Evolutionary conservation across 192 early-diverging fungal genomes (phyloP).

Genomic region (Podila verticillata): DNA sequence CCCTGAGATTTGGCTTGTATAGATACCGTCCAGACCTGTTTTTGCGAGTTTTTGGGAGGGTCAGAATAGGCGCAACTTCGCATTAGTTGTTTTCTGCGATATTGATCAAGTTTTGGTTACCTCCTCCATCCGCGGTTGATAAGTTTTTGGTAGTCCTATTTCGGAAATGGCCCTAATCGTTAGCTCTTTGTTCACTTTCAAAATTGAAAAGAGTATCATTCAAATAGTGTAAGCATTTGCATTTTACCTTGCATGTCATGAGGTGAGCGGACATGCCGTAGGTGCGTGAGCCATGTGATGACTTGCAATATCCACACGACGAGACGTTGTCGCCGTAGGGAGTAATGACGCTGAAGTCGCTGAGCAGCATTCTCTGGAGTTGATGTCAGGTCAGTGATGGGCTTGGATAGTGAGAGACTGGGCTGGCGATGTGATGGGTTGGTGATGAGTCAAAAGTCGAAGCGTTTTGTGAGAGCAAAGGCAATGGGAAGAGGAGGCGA

Average conservation of each 20-base stretch:
- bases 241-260: conserved; percentile 55
- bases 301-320: conserved; percentile 78
- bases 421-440: not conserved
- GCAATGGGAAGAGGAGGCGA: too few species aligned
- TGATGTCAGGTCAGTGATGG: not conserved
- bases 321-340: conserved; percentile 38
- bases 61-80: not conserved
- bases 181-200: too few species aligned
- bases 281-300: conserved; percentile 56
- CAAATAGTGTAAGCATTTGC: not conserved
- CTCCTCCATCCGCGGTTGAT: conserved; percentile 83
- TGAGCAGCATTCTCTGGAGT: conserved; percentile 17
- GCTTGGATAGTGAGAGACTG: not conserved
- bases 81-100: not conserved
- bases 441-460: not conserved
- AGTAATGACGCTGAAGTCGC: conserved; percentile 32
- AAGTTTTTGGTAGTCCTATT: conserved; percentile 69
- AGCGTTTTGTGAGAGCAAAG: not conserved
- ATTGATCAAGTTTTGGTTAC: conserved; percentile 17
- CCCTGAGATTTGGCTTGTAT: conserved; percentile 75
- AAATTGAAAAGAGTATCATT: not conserved
- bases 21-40: conserved; percentile 70
- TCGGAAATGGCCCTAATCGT: too few species aligned
- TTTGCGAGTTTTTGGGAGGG: not conserved
- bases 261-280: conserved; percentile 72